phyloP scores from a whole-genome alignment of 257 asterid genomes.

The Buddleja alternifolia region DNA sequence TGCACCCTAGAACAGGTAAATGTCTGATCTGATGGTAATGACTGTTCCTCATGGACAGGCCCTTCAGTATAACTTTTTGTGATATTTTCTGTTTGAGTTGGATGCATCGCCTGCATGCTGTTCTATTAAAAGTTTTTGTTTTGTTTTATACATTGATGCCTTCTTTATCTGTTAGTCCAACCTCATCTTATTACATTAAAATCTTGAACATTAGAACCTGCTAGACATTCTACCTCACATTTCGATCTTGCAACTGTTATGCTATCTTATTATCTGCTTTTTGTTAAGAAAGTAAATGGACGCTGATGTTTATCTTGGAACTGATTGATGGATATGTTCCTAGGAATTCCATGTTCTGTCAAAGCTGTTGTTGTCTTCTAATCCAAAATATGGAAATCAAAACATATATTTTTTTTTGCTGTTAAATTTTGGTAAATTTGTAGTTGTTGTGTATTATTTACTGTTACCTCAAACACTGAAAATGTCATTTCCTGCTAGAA shows the following conservation, averaged over 20 bases:
- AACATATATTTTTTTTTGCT: background rate
- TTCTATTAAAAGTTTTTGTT: conserved; percentile 7
- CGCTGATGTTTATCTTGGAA: conserved; percentile 1
- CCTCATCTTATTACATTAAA: background rate
- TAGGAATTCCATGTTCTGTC: no score
- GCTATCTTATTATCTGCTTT: background rate
- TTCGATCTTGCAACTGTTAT: no score
- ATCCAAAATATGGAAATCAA: no score
- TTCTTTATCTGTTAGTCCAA: background rate
- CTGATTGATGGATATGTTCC: no score
- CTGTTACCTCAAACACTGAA: no score
- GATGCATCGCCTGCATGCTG: background rate
- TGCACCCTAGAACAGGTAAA: conserved; percentile 14
- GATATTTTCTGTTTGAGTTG: no score
- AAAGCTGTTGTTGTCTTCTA: no score
- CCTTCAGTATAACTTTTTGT: no score
- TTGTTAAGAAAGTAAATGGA: background rate
- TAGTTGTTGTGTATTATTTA: no score
- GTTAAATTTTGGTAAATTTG: no score
- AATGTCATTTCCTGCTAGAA: no score
- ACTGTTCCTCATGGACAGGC: background rate
- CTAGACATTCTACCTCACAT: no score
- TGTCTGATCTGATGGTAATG: background rate
- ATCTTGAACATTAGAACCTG: background rate
- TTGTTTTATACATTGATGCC: background rate